A percentile compares a stretch with the other conserved stretches of the same genome.
These are phyloP conservation scores for Inga laurina DNA, from an alignment of 306 rosid species.

Conservation along the genomic window DNA sequence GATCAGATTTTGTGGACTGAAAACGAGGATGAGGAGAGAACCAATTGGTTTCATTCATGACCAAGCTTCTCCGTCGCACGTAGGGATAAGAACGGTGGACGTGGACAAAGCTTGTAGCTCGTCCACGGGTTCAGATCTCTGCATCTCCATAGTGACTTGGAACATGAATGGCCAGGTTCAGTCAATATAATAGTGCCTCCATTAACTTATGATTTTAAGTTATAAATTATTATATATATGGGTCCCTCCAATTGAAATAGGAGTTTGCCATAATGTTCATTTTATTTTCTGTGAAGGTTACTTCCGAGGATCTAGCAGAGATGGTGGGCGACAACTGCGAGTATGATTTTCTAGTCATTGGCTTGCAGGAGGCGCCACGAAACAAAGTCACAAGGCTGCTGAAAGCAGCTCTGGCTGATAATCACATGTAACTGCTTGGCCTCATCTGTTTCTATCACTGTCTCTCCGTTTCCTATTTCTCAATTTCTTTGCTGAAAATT, in stretches of 20 bases:
- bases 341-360: slow-evolving; percentile 69
- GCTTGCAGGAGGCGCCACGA: slow-evolving; percentile 80
- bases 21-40: slow-evolving; percentile 34
- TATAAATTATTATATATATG: not conserved
- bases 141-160: slow-evolving; percentile 69
- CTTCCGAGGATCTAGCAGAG: slow-evolving; percentile 57
- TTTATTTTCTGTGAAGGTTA: slow-evolving; percentile 34
- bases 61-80: slow-evolving; percentile 42
- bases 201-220: not conserved
- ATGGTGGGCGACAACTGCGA: slow-evolving; percentile 48
- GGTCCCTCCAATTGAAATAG: not conserved
- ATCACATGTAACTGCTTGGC: slow-evolving; percentile 52
- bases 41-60: slow-evolving; percentile 38
- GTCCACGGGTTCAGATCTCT: slow-evolving; percentile 50
- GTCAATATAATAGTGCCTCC: not conserved
- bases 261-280: not conserved
- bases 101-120: slow-evolving; percentile 42
- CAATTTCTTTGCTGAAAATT: not conserved
- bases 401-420: slow-evolving; percentile 42
- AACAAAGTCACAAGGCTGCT: slow-evolving; percentile 41
- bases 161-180: slow-evolving; percentile 77
- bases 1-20: slow-evolving; percentile 30
- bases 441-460: not conserved
- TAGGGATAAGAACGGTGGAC: slow-evolving; percentile 57
- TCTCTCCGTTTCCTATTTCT: not conserved